Conservation (phyloP, 345 rosid species). For the Citrus glauca region DNA sequence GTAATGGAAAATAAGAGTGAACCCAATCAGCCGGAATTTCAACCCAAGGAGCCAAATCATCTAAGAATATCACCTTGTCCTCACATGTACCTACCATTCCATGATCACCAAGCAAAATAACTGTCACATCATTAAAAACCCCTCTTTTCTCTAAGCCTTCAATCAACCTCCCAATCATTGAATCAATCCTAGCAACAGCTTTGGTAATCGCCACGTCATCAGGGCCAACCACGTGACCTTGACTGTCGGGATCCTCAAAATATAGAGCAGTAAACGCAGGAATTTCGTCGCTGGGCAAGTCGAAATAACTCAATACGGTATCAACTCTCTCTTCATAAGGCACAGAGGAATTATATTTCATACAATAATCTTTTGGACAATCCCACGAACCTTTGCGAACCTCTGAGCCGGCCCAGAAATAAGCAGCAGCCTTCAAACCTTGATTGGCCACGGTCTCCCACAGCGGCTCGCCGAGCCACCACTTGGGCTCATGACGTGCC, state of each 20-base stretch:
- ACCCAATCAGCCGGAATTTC: conserved; percentile 67
- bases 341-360: conserved; percentile 62
- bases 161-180: conserved; percentile 73
- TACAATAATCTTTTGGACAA: conserved; percentile 60
- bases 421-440: conserved; percentile 78
- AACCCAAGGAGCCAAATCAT: conserved; percentile 74
- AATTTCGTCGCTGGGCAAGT: conserved; percentile 57
- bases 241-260: conserved; percentile 97
- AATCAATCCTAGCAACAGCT: conserved; percentile 68
- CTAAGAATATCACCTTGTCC: conserved; percentile 60
- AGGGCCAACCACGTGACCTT: conserved; percentile 91
- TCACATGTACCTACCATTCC: conserved; percentile 98
- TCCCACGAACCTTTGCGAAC: conserved; percentile 87
- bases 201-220: conserved; percentile 80
- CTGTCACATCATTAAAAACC: conserved; percentile 71
- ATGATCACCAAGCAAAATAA: conserved; percentile 93
- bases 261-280: conserved; percentile 80
- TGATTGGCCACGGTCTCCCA: conserved; percentile 92
- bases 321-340: conserved; percentile 86
- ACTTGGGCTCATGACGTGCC: conserved; percentile 78
- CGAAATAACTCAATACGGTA: conserved; percentile 70
- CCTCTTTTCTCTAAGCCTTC: conserved; percentile 77
- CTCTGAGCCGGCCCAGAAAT: conserved; percentile 97
- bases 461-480: conserved; percentile 97
- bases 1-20: conserved; percentile 63